phyloP scores from a whole-genome alignment of 129 eudicot genomes.

The Flaveria ramosissima region DNA sequence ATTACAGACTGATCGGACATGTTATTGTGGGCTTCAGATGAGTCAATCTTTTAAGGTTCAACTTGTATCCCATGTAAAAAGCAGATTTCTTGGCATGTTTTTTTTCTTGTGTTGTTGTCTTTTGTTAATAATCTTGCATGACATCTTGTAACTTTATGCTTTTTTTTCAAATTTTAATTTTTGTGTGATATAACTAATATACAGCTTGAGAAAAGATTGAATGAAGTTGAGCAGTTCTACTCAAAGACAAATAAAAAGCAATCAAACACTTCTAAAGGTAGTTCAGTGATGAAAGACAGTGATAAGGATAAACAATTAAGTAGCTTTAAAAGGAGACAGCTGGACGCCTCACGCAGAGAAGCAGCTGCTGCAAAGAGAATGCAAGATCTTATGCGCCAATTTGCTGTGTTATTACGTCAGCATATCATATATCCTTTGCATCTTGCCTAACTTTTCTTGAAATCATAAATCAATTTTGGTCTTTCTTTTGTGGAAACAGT shows the following conservation, averaged over 20 bases:
- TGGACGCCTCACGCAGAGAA: slow-evolving; percentile 67
- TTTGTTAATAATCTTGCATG: background rate
- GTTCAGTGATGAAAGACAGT: slow-evolving; percentile 62
- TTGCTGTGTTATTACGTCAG: slow-evolving; percentile 64
- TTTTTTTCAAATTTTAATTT: background rate
- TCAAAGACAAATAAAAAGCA: slow-evolving; percentile 52
- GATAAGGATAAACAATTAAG: slow-evolving; percentile 57
- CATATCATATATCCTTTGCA: slow-evolving; percentile 46
- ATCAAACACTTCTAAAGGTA: slow-evolving; percentile 58
- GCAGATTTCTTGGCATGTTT: background rate
- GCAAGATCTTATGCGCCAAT: slow-evolving; percentile 86
- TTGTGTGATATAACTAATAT: slow-evolving; percentile 27
- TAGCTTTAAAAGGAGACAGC: slow-evolving; percentile 63
- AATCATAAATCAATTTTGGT: background rate
- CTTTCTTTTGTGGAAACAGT: slow-evolving; percentile 5
- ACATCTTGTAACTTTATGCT: background rate
- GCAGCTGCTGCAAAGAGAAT: slow-evolving; percentile 78
- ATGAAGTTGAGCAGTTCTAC: slow-evolving; percentile 74
- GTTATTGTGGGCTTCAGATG: background rate
- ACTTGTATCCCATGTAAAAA: background rate
- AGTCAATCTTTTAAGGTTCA: background rate
- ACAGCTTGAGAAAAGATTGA: slow-evolving; percentile 75
- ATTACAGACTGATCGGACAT: background rate
- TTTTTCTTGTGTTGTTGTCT: background rate
- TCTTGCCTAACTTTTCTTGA: slow-evolving; percentile 6